phyloP scores from a whole-genome alignment of 345 rosid genomes.

The Eucalyptus coolabah region DNA sequence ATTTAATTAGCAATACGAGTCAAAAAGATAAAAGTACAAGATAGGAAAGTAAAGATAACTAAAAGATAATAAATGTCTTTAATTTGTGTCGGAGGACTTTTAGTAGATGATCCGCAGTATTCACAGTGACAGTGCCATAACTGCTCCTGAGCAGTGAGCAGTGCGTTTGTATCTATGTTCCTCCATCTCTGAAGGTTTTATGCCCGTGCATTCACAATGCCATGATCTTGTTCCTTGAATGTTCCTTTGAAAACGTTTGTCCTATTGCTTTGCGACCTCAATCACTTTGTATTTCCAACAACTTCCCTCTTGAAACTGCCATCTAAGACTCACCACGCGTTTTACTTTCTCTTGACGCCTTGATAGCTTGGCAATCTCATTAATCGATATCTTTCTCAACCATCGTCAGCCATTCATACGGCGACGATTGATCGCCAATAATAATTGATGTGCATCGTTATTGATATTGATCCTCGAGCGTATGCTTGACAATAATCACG shows the following conservation, averaged over 20 bases:
- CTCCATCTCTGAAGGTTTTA: background rate
- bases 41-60: rapidly evolving
- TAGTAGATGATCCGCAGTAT: rapidly evolving
- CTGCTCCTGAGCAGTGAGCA: background rate
- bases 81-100: rapidly evolving
- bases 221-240: background rate
- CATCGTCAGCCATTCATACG: background rate
- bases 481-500: background rate
- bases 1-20: background rate
- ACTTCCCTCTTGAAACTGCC: background rate
- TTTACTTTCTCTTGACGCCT: background rate
- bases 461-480: background rate
- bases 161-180: background rate
- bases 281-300: background rate
- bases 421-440: background rate
- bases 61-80: rapidly evolving
- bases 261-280: background rate
- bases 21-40: too few relatives aligned
- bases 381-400: background rate
- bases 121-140: background rate
- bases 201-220: background rate
- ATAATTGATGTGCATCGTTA: background rate
- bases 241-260: background rate
- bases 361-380: background rate
- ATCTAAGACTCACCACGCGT: background rate